Evolutionary conservation across 805 yeast genomes (phyloP), one percentile per base, ranked within the genome.

Genomic region (Candida koratica): DNA sequence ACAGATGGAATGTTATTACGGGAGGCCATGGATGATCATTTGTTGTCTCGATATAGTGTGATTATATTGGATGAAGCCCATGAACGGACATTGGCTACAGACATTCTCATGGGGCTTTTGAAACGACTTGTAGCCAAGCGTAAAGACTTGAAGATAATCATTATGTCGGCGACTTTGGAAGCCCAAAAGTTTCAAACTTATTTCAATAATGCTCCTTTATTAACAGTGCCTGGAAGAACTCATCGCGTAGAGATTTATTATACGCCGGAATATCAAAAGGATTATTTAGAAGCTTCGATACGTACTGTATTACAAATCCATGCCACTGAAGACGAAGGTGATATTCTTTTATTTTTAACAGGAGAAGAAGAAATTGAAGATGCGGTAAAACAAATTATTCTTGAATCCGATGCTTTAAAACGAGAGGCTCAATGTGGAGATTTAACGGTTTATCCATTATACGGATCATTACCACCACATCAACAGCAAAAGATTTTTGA

Each of bases 301-400:
- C 75, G 97, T 47, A 93, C 97, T 0, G 97, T 90, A 7, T 67
- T 93, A 46, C 97, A 90, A 61, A 93, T 90, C 45, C 98, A 93
- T 64, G 96, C 96, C 17, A 87, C 96, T 16, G 97, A 90, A 55
- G 95, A 80, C 28, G 88, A 80, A 43, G 97, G 97, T 45, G 97
- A 89, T 59, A 79, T 89, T 38, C 61, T 89, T 32, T 59, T 89
- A 36, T 89, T 89, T 54, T 69, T 89, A 48, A 89, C 97, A 0
- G 97, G 97, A 73, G 97, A 89, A 63, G 97, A 89, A 55, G 97
- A 89, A 62, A 93, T 90, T 56, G 98, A 93, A 62, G 97, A 90
- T 52, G 96, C 97, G 0, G 88, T 95, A 47, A 73, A 95, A 40
- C 88, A 87, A 57, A 79, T 90, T 34, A 72, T 84, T 2, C 64